Base-by-base conservation (phyloP, 2,329 filamentous ascomycete species). In the Madurella fahalii region DNA sequence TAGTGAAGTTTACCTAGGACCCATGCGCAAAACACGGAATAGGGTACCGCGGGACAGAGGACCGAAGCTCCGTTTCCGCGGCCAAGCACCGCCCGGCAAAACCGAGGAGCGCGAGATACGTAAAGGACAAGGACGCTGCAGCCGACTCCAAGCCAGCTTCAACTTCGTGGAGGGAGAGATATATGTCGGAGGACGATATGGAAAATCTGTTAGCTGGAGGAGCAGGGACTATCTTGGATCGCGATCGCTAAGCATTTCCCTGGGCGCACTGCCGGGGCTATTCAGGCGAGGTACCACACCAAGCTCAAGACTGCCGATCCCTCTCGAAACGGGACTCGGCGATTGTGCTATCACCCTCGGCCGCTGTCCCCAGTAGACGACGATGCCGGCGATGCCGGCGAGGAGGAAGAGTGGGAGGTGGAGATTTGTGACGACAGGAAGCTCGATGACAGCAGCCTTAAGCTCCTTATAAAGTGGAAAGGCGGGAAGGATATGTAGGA, bases 391-490 rank as follows among this genome's bases (percentile, higher is more conserved):
- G n/a, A n/a, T n/a, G n/a, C n/a, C n/a, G n/a, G n/a, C n/a, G n/a
- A n/a, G n/a, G 25, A 25, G 25, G 31, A 49, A 16, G 43, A 52
- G 48, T 52, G 17, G 40, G 45, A 42, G 18, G 41, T 25, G 25
- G 25, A 25, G 25, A 25, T 25, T 25, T 4, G 25, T 25, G 25
- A 25, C 2, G 1, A 45, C 16, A 53, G 20, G 15, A 51, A 12
- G 50, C 50, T 1, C 50, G 43, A 45, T 48, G 52, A 32, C 40
- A 17, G 52, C 31, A 20, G 47, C 25, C 7, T 40, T 31, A 41
- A 54, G 31, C 42, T 54, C 5, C 51, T 51, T 51, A 37, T 54
- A 47, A 57, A 44, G 49, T 49, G 53, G 53, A 52, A 54, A 42
- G 40, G 40, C 40, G 47, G 41, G 20, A 47, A 46, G 20, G 25